Evolutionary conservation across 345 rosid genomes (phyloP).

Genomic region (Citrus cavaleriei): DNA sequence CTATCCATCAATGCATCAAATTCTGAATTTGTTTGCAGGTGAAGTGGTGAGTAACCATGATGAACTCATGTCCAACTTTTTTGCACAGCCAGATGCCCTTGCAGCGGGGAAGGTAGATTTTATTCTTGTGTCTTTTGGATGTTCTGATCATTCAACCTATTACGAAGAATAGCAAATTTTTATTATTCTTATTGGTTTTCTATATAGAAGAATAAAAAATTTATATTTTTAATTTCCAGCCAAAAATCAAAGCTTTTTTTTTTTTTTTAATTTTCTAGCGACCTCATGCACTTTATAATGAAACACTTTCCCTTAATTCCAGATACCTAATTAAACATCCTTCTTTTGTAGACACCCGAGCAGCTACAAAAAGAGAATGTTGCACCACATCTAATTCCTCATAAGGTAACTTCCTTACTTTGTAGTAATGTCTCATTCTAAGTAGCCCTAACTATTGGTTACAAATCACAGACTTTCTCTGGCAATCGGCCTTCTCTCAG

Average conservation of each 20-base stretch:
- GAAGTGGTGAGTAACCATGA: constrained; percentile 95
- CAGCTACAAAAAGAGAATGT: constrained; percentile 79
- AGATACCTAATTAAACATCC: constrained; percentile 14
- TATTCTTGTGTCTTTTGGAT: not conserved
- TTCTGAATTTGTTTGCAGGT: constrained; percentile 38
- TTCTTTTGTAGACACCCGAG: constrained; percentile 64
- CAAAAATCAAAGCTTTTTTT: not conserved
- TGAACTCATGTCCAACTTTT: constrained; percentile 98
- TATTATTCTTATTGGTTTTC: not conserved
- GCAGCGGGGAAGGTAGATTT: constrained; percentile 90
- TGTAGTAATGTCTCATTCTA: constrained; percentile 4
- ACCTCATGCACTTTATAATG: not conserved
- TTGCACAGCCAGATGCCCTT: constrained; percentile 97
- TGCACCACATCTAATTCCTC: constrained; percentile 71
- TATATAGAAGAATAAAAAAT: not conserved
- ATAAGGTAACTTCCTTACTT: constrained; percentile 57
- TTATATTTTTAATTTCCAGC: not conserved
- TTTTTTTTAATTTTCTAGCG: not conserved
- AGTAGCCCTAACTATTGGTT: constrained; percentile 6
- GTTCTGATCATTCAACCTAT: not conserved
- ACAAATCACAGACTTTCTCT: constrained; percentile 60
- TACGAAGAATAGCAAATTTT: not conserved
- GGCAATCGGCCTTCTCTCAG: constrained; percentile 95
- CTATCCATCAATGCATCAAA: not conserved
- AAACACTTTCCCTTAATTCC: not conserved